Base-by-base conservation (phyloP, 2,329 filamentous ascomycete genomes). In the Teratosphaeria nubilosa region DNA sequence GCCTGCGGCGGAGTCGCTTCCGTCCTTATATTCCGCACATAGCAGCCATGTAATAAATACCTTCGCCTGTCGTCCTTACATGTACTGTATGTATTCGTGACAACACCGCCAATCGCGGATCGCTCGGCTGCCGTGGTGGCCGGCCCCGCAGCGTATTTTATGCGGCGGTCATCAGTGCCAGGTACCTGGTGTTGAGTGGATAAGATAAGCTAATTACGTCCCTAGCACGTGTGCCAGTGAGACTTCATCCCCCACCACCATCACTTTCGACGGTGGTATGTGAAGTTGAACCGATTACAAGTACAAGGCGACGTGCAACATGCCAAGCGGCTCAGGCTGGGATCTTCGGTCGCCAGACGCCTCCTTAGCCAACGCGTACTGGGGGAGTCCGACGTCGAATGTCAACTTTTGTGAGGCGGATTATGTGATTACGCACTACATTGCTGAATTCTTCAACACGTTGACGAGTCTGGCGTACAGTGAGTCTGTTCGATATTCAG, bases 391-490 rank as follows among this genome's bases (percentile, higher is more conserved):
- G 31, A 53, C 51, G 16, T 30, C 51, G 5, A 34, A 30, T 31
- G 51, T 53, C 13, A 53, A 53, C 5, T 53, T 30, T 13, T 30
- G 25, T 34, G 31, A 53, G 51, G 51, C 16, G 51, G 25, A 30
- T 20, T 53, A 53, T 20, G 31, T 34, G 24, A 53, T 53, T 13
- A 53, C 51, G 14, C 51, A 53, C 13, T 53, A 53, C 13, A 31
- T 53, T 13, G 51, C 51, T 24, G 66, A 68, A 51, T 68, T 68
- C 60, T 61, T 67, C 64, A 68, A 68, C 53, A 66, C 66, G 3
- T 9, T 67, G n/a, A 67, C 65, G 2, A 66, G 61, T 51, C 56
- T 67, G 31, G 58, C 60, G 3, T 68, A 67, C 60, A 61, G 64
- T 66, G 54, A 10, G 58, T 54, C 22, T 20, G 25, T 7, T 5